Evolutionary conservation across 2,329 filamentous ascomycete genomes (phyloP), one percentile per base, ranked within the genome.

Genomic region (Pezicula rhizophila): DNA sequence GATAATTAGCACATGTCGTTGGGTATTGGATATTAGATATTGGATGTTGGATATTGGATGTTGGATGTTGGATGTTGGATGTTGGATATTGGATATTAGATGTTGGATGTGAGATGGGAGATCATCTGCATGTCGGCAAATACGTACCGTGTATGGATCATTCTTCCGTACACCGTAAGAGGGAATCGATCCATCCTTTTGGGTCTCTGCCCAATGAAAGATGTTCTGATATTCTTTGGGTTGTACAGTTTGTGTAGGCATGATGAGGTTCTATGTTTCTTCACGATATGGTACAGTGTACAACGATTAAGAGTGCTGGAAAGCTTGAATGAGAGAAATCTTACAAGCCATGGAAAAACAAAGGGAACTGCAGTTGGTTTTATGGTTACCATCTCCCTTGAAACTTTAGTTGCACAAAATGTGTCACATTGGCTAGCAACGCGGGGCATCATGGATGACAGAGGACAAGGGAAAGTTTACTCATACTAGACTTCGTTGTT

Each of bases 161-260:
- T 77, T 80, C 64, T 64, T 76, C 62, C 70, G 72, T 52, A 68
- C 71, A 3, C 65, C 69, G 55, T 80, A 81, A 0, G 76, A 78
- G 10, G 76, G 77, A 23, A 80, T 71, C 0, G 67, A 58, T 0
- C 73, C 78, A 59, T 80, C 70, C 57, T 79, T 72, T 55, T 81
- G 78, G n/a, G 77, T 80, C 58, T 79, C 76, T 0, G 77, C 78
- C 78, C 78, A 81, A 58, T 76, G 74, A 51, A 76, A 76, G 56
- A 75, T 73, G 45, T 73, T 71, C 47, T 75, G 72, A 53, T 75
- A 76, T 39, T 76, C 71, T 38, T 61, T 46, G 5, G 47, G 42
- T 33, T 50, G 37, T 20, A 17, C 40, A n/a, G n/a, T 35, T 37
- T 46, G 46, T 33, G 49, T 26, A 12, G 52, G 18, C 52, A 54